A percentile compares a stretch with the other conserved stretches of the same genome.
Evolutionary conservation across 2,329 filamentous ascomycete genomes (phyloP).

Genomic region (Curvularia lunata): DNA sequence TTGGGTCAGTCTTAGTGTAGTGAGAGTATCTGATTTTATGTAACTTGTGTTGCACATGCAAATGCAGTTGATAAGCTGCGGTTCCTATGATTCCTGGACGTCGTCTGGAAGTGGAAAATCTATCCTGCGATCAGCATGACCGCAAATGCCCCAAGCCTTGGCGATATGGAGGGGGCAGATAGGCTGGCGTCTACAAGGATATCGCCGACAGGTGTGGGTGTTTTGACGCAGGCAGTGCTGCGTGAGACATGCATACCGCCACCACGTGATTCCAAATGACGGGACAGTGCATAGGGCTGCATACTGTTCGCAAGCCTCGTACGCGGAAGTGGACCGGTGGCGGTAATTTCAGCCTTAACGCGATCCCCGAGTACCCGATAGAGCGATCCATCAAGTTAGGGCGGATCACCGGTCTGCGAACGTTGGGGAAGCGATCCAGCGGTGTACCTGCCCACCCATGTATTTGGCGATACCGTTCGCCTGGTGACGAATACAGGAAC

Average conservation of each 20-base stretch:
- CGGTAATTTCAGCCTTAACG: conserved; percentile 12
- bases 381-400: background rate
- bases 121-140: conserved; percentile 7
- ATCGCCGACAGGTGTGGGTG: conserved; percentile 4
- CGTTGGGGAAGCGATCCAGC: background rate
- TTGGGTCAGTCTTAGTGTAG: conserved; percentile 7
- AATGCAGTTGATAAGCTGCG: conserved; percentile 21
- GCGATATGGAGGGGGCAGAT: background rate
- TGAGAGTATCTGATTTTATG: conserved; percentile 11
- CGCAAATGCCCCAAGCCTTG: background rate
- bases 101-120: conserved; percentile 29
- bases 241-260: conserved; percentile 37
- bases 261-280: conserved; percentile 38
- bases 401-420: background rate
- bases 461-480: conserved; percentile 2
- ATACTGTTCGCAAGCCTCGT: conserved; percentile 37
- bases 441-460: conserved; percentile 14
- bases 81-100: conserved; percentile 19
- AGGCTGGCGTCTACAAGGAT: conserved; percentile 13
- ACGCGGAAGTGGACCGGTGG: conserved; percentile 20
- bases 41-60: conserved; percentile 16
- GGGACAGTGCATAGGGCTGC: conserved; percentile 46
- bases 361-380: conserved; percentile 11
- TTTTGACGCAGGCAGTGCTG: conserved; percentile 13
- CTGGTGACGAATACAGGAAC: conserved; percentile 12